A percentile compares a stretch with the other conserved stretches of the same genome.
Conservation (phyloP, 1,139 yeast species). For the Lipomyces yarrowii region DNA sequence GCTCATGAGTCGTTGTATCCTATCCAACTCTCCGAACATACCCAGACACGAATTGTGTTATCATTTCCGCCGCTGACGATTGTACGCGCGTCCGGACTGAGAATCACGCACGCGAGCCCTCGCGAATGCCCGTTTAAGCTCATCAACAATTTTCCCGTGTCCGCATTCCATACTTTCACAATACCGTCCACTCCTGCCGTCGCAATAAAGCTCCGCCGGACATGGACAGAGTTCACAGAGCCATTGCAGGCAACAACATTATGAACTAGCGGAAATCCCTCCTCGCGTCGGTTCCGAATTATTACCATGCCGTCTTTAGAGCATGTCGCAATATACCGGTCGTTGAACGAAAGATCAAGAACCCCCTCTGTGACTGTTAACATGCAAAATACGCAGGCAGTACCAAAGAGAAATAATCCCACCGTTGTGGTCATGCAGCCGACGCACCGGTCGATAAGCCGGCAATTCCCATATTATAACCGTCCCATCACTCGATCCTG, state of each 20-base stretch:
- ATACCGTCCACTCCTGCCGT: constrained; percentile 45
- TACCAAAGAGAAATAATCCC: not conserved
- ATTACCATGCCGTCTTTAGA: constrained; percentile 43
- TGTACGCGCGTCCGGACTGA: constrained; percentile 35
- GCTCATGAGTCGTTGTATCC: not conserved
- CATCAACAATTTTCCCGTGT: constrained; percentile 36
- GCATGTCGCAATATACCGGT: constrained; percentile 40
- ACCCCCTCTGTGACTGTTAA: not conserved
- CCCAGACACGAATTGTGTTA: constrained; percentile 43
- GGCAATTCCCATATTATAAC: constrained; percentile 42
- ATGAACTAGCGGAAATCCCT: constrained; percentile 31
- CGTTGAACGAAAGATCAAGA: constrained; percentile 39
- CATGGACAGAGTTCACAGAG: constrained; percentile 44
- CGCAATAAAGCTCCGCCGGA: constrained; percentile 38
- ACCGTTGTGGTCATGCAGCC: constrained; percentile 36
- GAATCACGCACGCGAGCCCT: constrained; percentile 44
- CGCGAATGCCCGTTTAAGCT: constrained; percentile 42
- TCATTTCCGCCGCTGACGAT: constrained; percentile 46
- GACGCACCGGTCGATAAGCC: constrained; percentile 36
- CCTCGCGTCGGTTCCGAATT: constrained; percentile 39
- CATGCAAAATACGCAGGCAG: not conserved
- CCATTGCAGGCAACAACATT: constrained; percentile 41
- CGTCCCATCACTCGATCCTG: constrained; percentile 45
- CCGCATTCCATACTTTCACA: constrained; percentile 41
- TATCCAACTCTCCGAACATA: constrained; percentile 34